These are phyloP conservation scores for Lachnellula willkommii DNA, from an alignment of 2,329 filamentous ascomycete species.

Conservation along the genomic window DNA sequence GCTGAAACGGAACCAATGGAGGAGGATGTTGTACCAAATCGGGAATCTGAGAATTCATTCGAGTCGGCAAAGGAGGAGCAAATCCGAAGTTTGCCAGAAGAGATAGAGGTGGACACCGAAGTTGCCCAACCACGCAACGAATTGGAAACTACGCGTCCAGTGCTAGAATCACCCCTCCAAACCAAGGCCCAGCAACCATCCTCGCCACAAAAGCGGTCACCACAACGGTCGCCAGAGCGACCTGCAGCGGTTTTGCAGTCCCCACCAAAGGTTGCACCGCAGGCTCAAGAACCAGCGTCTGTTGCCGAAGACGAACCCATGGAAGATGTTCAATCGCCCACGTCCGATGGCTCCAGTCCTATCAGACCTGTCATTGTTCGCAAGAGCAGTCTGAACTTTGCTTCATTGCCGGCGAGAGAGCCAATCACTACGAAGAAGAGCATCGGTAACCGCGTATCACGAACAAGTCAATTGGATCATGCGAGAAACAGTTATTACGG, in stretches of 20 bases:
- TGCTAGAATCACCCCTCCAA: slow-evolving; percentile 21
- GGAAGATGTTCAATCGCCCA: slow-evolving; percentile 51
- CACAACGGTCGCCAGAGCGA: slow-evolving; percentile 13
- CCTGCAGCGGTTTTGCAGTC: slow-evolving; percentile 1
- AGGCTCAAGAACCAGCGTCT: slow-evolving; percentile 10
- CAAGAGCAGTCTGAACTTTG: slow-evolving; percentile 94
- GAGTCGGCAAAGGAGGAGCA: slow-evolving; percentile 44
- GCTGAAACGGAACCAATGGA: slow-evolving; percentile 3
- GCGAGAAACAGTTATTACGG: slow-evolving; percentile 69
- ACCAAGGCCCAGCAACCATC: slow-evolving; percentile 7
- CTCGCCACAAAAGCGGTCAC: slow-evolving; percentile 22
- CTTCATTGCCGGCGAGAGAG: slow-evolving; percentile 84
- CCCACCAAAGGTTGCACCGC: slow-evolving; percentile 9
- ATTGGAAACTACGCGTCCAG: slow-evolving; percentile 1
- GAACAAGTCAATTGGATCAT: slow-evolving; percentile 73
- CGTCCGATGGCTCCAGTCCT: slow-evolving; percentile 66
- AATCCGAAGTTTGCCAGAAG: slow-evolving; percentile 23
- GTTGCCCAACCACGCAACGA: not conserved
- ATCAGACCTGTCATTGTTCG: slow-evolving; percentile 68
- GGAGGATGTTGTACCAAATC: slow-evolving; percentile 11
- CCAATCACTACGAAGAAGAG: slow-evolving; percentile 81
- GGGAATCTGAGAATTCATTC: slow-evolving; percentile 33
- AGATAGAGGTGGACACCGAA: slow-evolving; percentile 6
- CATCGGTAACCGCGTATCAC: slow-evolving; percentile 65
- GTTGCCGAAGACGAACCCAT: slow-evolving; percentile 28